These are phyloP conservation scores for Cryptococcus floricola DNA, from an alignment of 1,284 basidiomycete species.

Conservation along the genomic window DNA sequence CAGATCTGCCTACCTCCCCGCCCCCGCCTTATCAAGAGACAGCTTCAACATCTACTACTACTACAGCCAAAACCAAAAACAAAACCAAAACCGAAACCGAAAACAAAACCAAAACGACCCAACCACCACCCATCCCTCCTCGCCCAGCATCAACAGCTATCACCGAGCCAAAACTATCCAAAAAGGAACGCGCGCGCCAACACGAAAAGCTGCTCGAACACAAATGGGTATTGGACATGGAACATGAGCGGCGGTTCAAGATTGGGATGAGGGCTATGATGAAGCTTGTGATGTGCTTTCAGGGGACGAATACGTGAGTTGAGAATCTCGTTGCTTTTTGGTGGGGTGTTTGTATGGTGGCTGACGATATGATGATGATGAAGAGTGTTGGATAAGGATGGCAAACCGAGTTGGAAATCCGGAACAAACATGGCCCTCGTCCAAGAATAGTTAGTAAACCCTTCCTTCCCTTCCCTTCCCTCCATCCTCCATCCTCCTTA, in stretches of 20 bases:
- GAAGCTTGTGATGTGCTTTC: conserved; percentile 15
- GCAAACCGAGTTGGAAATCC: conserved; percentile 1
- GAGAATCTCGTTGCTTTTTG: too few species aligned
- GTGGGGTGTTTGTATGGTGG: too few species aligned
- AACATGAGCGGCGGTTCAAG: conserved; percentile 31
- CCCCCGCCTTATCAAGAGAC: neutral
- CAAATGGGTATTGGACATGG: conserved; percentile 26
- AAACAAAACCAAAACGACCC: neutral
- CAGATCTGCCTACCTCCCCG: neutral
- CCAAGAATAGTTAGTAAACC: conserved; percentile 10
- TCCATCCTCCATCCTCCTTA: neutral
- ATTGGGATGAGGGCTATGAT: conserved; percentile 20
- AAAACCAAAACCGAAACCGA: neutral
- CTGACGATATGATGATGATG: neutral
- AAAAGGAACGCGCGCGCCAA: conserved; percentile 1
- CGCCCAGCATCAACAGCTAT: neutral
- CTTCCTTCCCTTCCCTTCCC: too few species aligned
- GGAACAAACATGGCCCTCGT: conserved; percentile 1
- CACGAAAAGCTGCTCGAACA: conserved; percentile 21
- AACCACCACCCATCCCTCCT: too few species aligned
- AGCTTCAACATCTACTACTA: neutral
- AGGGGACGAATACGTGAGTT: conserved; percentile 19
- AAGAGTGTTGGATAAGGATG: neutral
- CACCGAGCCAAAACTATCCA: neutral
- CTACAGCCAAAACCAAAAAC: neutral